Base-by-base conservation (phyloP, 208 protist species). In the Crithidia fasciculata region DNA sequence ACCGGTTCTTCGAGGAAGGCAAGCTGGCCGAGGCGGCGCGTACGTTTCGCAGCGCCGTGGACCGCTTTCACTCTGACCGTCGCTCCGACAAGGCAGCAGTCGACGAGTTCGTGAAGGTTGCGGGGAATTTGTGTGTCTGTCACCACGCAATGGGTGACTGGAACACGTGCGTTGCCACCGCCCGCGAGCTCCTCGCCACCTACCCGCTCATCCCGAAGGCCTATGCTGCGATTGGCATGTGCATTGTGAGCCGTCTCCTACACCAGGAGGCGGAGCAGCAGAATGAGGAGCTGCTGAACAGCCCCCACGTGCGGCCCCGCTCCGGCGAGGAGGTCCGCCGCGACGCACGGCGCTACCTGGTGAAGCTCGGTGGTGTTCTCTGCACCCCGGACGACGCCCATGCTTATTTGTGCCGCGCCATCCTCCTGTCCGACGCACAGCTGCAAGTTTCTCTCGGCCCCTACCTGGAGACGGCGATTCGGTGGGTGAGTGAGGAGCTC, bases 201-300 rank as follows among this genome's bases (percentile, higher is more conserved):
- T 88, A 88, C 55, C 84, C 80, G 40, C 64, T 88, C 54, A 81
- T 88, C 44, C 84, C 84, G 9, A 83, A 83, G 55, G 84, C 84
- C 0, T 88, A 82, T 57, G 84, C 71, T 3, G 76, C 74, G 7
- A 81, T 85, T 8, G 84, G 84, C 50, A 88, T 88, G 84, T 88
- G 80, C 64, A 83, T 88, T 54, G 66, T 88, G 56, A 75, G 77
- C 45, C 59, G 59, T 6, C 56, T 88, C 3, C 58, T 60, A 40
- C 53, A 75, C 12, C 76, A 83, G 62, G 80, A 85, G 62, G 65
- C 72, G 56, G 73, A 78, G 56, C 68, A 58, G 69, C 69, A 72
- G 43, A 47, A 49, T 0, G 18, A 19, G 16, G 73, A 76, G 12
- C 40, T 28, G 15, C 41, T 44, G 8, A 56, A 45, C 64, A 72